Evolutionary conservation across 2,329 filamentous ascomycete species (phyloP).

Genomic region (Drechmeria coniospora): DNA sequence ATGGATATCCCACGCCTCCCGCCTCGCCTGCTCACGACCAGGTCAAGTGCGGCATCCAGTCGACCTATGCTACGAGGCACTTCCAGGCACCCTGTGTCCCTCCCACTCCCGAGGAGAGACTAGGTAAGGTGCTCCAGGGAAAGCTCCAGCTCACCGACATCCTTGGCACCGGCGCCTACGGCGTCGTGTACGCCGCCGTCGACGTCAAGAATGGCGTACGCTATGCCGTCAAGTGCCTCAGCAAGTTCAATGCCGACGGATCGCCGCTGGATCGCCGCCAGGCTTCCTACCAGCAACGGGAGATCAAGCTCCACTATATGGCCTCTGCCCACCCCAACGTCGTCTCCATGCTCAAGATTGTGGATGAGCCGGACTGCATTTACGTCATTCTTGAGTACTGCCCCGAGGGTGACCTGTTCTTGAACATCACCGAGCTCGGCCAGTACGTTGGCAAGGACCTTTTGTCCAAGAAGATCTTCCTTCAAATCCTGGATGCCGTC

Average conservation of each 20-base stretch:
- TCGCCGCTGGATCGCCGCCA: constrained; percentile 68
- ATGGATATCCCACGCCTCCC: constrained; percentile 42
- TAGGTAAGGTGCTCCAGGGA: constrained; percentile 72
- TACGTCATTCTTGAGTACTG: constrained; percentile 96
- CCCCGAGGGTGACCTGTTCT: constrained; percentile 90
- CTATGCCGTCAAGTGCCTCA: constrained; percentile 94
- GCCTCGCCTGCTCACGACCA: constrained; percentile 39
- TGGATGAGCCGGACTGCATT: constrained; percentile 82
- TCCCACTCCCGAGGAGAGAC: constrained; percentile 61
- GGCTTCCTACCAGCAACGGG: constrained; percentile 76
- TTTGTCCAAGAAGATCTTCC: constrained; percentile 72
- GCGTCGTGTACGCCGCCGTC: constrained; percentile 82
- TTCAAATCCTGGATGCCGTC: constrained; percentile 93
- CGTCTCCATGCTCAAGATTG: constrained; percentile 83
- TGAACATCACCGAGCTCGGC: constrained; percentile 90
- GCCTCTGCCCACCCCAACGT: constrained; percentile 86
- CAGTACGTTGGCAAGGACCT: constrained; percentile 88
- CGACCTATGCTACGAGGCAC: constrained; percentile 18
- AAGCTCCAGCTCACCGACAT: constrained; percentile 72
- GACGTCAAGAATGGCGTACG: constrained; percentile 66
- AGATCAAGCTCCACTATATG: constrained; percentile 81
- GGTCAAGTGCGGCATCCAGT: constrained; percentile 26
- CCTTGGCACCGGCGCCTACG: constrained; percentile 87
- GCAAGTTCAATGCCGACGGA: constrained; percentile 66
- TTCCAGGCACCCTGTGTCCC: constrained; percentile 36